Conservation (phyloP, 163 green algal species). For the Scenedesmus sp. region DNA sequence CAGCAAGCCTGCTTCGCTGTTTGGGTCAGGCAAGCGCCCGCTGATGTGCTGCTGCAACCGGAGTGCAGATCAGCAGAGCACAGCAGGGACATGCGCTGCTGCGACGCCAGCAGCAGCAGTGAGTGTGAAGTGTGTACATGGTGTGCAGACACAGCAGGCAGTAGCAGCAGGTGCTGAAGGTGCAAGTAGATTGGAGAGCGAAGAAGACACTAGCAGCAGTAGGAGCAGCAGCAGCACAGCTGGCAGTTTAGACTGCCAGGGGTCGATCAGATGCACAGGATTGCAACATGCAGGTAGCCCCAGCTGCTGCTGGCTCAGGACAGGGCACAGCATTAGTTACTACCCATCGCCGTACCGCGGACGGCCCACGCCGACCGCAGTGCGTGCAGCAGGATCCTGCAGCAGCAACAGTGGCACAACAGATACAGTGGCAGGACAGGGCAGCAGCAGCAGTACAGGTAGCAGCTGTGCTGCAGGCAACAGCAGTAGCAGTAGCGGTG, state of each 20-base stretch:
- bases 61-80: neutral
- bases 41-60: slow-evolving; percentile 53
- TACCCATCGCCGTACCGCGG: slow-evolving; percentile 66
- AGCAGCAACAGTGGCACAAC: neutral
- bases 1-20: slow-evolving; percentile 66
- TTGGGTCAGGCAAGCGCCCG: slow-evolving; percentile 63
- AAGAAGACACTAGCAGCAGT: neutral
- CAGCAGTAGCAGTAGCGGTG: neutral
- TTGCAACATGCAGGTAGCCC: neutral
- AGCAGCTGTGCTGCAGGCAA: neutral
- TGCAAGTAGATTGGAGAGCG: neutral
- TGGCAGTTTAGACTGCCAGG: neutral
- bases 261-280: neutral
- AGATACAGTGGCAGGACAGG: neutral
- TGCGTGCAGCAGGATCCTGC: neutral
- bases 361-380: slow-evolving; percentile 14
- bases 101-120: slow-evolving; percentile 7
- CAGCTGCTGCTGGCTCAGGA: neutral
- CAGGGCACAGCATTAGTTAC: slow-evolving; percentile 57
- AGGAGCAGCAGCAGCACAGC: neutral
- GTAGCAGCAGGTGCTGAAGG: neutral
- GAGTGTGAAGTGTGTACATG: neutral
- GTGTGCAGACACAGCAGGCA: neutral
- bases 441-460: neutral
- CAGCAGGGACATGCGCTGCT: neutral